These are phyloP conservation scores for Lenwebbia sp. DNA, from an alignment of 345 rosid species.

Conservation along the genomic window DNA sequence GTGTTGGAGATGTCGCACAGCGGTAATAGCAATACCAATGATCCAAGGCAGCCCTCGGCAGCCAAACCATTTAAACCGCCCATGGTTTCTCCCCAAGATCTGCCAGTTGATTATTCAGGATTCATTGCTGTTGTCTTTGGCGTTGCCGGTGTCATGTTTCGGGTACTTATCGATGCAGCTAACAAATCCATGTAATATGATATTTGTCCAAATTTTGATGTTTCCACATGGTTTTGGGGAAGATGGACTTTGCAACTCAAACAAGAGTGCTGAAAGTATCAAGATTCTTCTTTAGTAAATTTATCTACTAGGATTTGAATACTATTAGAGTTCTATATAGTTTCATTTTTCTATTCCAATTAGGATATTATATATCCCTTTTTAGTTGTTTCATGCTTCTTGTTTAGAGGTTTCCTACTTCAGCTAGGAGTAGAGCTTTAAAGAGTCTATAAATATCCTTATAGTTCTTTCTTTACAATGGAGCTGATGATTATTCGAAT, in stretches of 20 bases:
- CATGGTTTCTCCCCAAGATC: conserved; percentile 55
- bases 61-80: conserved; percentile 54
- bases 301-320: background rate
- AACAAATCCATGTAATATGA: background rate
- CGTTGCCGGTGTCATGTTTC: conserved; percentile 87
- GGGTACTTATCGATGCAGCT: conserved; percentile 21
- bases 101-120: conserved; percentile 94
- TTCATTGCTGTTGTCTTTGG: conserved; percentile 91
- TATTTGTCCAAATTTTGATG: background rate
- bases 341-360: background rate
- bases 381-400: background rate
- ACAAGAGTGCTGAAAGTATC: background rate
- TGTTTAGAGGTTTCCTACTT: background rate
- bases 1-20: conserved; percentile 38
- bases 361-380: background rate
- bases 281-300: background rate
- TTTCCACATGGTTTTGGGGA: background rate
- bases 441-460: background rate
- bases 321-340: background rate
- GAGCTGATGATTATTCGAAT: background rate
- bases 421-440: background rate
- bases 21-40: conserved; percentile 33
- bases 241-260: background rate
- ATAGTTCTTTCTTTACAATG: background rate
- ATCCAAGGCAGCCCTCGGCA: conserved; percentile 79